phyloP scores from a whole-genome alignment of 306 rosid genomes.

The Fragaria iinumae region DNA sequence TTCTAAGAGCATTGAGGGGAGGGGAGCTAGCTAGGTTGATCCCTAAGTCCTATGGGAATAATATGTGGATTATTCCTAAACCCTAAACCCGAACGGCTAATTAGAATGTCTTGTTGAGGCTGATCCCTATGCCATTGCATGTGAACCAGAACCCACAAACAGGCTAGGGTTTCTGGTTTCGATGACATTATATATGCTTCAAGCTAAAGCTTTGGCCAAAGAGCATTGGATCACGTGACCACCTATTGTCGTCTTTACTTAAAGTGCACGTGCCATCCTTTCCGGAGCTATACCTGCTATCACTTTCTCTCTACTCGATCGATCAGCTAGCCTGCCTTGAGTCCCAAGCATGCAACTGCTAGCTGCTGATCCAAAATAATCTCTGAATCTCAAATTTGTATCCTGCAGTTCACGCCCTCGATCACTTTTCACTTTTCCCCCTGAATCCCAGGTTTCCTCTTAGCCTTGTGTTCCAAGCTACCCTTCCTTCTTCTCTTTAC shows the following conservation, averaged over 20 bases:
- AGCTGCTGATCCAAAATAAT: not conserved
- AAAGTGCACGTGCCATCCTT: conserved; percentile 43
- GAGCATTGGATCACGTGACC: conserved; percentile 53
- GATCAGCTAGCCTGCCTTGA: conserved; percentile 28
- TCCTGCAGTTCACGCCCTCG: not conserved
- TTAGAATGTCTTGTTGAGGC: conserved; percentile 26
- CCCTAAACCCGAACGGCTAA: not conserved
- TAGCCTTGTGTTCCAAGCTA: conserved; percentile 42
- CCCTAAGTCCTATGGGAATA: not conserved
- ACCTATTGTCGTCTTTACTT: conserved; percentile 40
- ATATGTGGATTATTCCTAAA: not conserved
- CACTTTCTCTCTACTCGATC: conserved; percentile 2
- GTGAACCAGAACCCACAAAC: conserved; percentile 3
- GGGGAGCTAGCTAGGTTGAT: not conserved
- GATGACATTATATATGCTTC: conserved; percentile 19
- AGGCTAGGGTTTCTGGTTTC: not conserved
- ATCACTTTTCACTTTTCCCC: conserved; percentile 2
- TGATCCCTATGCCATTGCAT: conserved; percentile 23
- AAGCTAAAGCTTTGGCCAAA: conserved; percentile 15
- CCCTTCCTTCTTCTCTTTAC: not conserved
- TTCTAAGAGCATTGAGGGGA: conserved; percentile 2
- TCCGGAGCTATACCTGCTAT: conserved; percentile 4
- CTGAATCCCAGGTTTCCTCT: not conserved
- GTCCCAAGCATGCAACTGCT: conserved; percentile 30
- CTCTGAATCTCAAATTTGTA: conserved; percentile 11